phyloP scores from a whole-genome alignment of 352 stramenopile species.

The Aphanomyces astaci region DNA sequence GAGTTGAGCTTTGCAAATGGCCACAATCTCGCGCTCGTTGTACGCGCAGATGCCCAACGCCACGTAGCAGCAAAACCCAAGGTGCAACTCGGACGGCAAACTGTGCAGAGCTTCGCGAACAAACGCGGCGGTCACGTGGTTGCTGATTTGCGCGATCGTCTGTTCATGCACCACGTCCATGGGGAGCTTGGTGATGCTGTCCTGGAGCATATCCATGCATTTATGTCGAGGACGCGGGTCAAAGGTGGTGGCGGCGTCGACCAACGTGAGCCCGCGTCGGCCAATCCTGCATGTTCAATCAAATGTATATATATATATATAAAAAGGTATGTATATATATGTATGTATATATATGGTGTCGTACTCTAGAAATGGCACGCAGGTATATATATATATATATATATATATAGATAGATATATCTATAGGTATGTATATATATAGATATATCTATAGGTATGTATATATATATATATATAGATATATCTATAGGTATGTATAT shows the following conservation, averaged over 20 bases:
- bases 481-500: too few relatives aligned
- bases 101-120: conserved; percentile 5
- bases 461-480: too few relatives aligned
- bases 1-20: background rate
- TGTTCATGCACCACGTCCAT: conserved; percentile 1
- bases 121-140: conserved; percentile 3
- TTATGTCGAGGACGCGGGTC: background rate
- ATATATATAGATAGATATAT: too few relatives aligned
- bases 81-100: background rate
- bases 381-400: too few relatives aligned
- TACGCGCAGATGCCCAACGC: conserved; percentile 1
- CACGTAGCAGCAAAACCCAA: conserved; percentile 18
- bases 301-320: too few relatives aligned
- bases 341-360: background rate
- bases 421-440: too few relatives aligned
- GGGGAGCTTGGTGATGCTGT: background rate
- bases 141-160: background rate
- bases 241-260: conserved; percentile 8
- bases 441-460: too few relatives aligned
- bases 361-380: background rate
- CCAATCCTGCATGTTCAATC: conserved; percentile 10
- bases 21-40: background rate
- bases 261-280: background rate
- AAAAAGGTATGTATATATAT: too few relatives aligned
- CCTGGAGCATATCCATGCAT: conserved; percentile 2